Evolutionary conservation across 352 stramenopile species (phyloP), one percentile per base, ranked within the genome.

Genomic region (Plasmopara halstedii): DNA sequence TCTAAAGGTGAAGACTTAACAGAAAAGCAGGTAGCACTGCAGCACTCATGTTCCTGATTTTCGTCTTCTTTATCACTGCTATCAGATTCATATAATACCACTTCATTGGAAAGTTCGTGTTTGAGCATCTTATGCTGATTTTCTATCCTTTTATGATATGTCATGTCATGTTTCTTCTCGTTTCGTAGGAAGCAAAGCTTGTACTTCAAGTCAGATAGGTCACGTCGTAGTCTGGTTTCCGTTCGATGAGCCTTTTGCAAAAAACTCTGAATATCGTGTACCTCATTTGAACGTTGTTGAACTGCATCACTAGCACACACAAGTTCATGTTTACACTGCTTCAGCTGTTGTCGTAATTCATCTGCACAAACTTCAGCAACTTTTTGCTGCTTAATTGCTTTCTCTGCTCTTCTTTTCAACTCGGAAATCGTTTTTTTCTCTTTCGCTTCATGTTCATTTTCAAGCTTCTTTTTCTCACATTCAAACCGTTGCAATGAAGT

Each of bases 351-450:
- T 21, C 58, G 35, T 23, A 50, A 6, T 8, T 59, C 58, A 15
- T 31, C 33, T 1, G 42, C 20, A 0, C 26, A 36, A 36, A 21
- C 25, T 53, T 65, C 45, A 13, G 37, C 51, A 29, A 32, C 29
- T 53, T 58, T 59, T 14, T 58, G 44, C 41, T 58, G 58, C 29
- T 64, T 62, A 5, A 20, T 17, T 7, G 54, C 46, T 27, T 71
- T 75, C 15, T 53, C 48, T 2, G 53, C 44, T 36, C 42, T 35
- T 18, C 41, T 33, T 21, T 63, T 72, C 0, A 33, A 34, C 17
- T 75, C 64, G 15, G 57, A 36, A 4, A 73, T 20, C 13, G 69
- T 40, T 44, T 64, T 61, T 18, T 53, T 43, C 8, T 58, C 46
- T 14, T 44, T 45, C 9, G 39, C 42, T 44, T 60, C 60, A 9